Evolutionary conservation across 2,329 filamentous ascomycete genomes (phyloP), one percentile per base, ranked within the genome.

Genomic region (Beauveria bassiana): DNA sequence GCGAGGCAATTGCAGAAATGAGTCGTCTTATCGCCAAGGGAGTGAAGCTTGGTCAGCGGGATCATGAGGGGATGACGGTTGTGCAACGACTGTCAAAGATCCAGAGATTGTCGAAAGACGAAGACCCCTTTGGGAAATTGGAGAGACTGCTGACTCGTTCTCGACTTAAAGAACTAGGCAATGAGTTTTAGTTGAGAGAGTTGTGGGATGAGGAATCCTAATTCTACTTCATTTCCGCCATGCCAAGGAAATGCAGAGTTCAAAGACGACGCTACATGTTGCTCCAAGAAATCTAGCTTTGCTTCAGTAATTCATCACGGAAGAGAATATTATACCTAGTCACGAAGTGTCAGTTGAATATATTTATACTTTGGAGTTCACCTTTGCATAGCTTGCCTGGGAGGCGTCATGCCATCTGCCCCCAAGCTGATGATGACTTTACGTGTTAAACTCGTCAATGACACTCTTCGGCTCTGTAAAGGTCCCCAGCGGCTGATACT

Each of bases 381-480:
- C 10, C 20, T 20, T n/a, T 46, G 34, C 2, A 38, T 16, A 34
- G 31, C 31, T 34, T 34, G 31, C 31, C 10, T 34, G 31, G 34
- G 34, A 38, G 12, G 12, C 34, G 12, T 16, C 14, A 38, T 6
- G 14, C 12, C 12, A 38, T 38, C 34, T 38, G 14, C 12, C 34
- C 34, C 12, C 14, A 5, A 16, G 47, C 20, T 24, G 20, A 20
- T 24, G 20, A 20, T 9, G 18, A 46, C 10, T 20, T 43, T 55
- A 40, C 45, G 24, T 46, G 40, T 34, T 28, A 14, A 42, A 83
- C 70, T 83, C 81, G 49, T 83, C 79, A 69, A 84, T 81, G 0
- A 84, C 79, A 64, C 81, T 83, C 40, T 52, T 67, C 0, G 81
- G 81, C 68, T 79, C 79, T 10, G 74, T 71, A 64, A 80, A 83